Base-by-base conservation (phyloP, 1,284 basidiomycete genomes). In the Marasmius sp. region DNA sequence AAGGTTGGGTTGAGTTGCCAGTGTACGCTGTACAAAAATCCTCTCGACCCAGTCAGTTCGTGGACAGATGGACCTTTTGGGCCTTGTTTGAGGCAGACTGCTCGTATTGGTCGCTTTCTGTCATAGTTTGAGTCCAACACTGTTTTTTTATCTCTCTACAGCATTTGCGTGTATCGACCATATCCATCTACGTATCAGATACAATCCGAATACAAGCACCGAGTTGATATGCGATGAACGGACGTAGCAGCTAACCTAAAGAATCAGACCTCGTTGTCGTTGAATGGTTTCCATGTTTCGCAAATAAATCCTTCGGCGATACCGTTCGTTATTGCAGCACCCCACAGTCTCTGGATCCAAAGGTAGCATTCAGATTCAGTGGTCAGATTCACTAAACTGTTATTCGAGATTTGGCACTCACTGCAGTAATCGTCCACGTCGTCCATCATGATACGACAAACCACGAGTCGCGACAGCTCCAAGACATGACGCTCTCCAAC, bases 21-120 rank as follows among this genome's bases (percentile, higher is more conserved):
- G 43, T 14, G 18, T 45, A 16, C 20, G 34, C 27, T n/a, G 10
- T 37, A 14, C 10, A 36, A 27, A 22, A 1, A 22, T n/a, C 6
- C 34, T 37, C 52, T 38, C 50, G 20, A 37, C 18, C 27, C 50
- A 14, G 36, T 12, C 12, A 36, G 11, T 7, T 38, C 18, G 34
- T 60, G 61, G 72, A 69, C 61, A 66, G 68, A 73, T 34, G 36
- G 20, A 58, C 58, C 18, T 14, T 27, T 50, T 62, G 60, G 78
- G 87, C 86, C 82, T 84, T 75, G 89, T 91, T 91, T 91, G 89
- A 91, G 87, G 89, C 75, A 75, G 77, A 78, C 78, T 74, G 81
- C 79, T 82, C 78, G 45, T 65, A 61, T 68, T 62, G 59, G 62
- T 59, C 85, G 78, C 75, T 76, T 75, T 79, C 78, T 83, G 86